Conservation (phyloP, 1,284 basidiomycete species). For the Cutaneotrichosporon spelunceum region DNA sequence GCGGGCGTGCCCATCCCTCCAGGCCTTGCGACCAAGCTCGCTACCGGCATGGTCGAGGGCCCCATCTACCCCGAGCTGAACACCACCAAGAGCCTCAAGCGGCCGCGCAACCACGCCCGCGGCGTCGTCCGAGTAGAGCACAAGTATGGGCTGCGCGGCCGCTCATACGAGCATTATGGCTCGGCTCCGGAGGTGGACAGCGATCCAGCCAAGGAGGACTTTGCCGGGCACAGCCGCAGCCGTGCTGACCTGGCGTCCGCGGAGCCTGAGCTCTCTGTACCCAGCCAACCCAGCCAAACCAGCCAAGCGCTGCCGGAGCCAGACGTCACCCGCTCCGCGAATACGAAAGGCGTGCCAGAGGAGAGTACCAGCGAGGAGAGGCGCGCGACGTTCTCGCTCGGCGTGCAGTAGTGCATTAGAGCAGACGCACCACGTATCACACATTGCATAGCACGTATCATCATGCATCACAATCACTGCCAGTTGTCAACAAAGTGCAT, state of each 20-base stretch:
- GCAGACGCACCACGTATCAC: background rate
- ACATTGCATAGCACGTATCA: constrained; percentile 1
- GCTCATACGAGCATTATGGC: background rate
- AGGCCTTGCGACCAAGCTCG: constrained; percentile 16
- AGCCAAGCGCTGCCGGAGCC: no score
- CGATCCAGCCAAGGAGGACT: background rate
- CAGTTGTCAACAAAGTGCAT: background rate
- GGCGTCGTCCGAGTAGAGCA: background rate
- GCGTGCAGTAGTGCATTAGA: background rate
- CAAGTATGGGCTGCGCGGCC: background rate
- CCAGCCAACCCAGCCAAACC: background rate
- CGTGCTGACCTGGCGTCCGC: background rate
- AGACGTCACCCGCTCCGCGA: no score
- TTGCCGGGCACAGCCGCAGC: background rate
- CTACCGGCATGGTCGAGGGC: background rate
- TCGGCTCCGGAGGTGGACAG: background rate
- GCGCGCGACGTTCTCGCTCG: background rate
- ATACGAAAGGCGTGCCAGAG: no score
- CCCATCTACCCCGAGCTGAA: background rate
- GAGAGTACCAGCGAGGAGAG: no score
- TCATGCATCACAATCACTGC: constrained; percentile 1
- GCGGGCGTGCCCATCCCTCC: constrained; percentile 12
- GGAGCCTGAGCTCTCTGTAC: background rate
- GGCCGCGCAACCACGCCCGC: background rate
- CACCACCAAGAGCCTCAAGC: background rate